Base-by-base conservation (phyloP, 2,329 filamentous ascomycete species). In the Pseudofabraea citricarpa region DNA sequence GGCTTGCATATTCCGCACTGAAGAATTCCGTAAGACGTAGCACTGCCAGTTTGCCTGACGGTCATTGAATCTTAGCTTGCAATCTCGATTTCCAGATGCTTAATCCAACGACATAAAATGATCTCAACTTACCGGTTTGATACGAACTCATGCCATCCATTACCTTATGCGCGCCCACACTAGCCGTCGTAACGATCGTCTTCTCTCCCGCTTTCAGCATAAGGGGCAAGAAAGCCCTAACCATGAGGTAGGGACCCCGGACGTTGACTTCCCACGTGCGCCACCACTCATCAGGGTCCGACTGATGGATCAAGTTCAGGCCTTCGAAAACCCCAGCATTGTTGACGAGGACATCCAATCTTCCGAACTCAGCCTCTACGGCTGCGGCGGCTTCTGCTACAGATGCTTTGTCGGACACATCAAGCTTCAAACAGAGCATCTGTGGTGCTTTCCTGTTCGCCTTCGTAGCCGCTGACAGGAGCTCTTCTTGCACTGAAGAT, bases 1-100 rank as follows among this genome's bases (percentile, higher is more conserved):
- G 36, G 32, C 62, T 52, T 2, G 50, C 59, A 50, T 75, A 71
- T 41, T 77, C 75, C 1, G 56, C 55, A 27, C 63, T 58, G 5
- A 75, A 51, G 47, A 69, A 73, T 52, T 79, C 71, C 9, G 67
- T 71, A 26, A 79, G 59, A 7, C 72, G 62, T 19, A 69, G 26
- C 20, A 75, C 49, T 3, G 73, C 75, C 23, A 76, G 59, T n/a
- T n/a, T n/a, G n/a, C n/a, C n/a, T n/a, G n/a, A n/a, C n/a, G n/a
- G n/a, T n/a, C n/a, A n/a, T n/a, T n/a, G n/a, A n/a, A n/a, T n/a
- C n/a, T n/a, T n/a, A 8, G 24, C 24, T 27, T 27, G 13, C 24
- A 27, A 27, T 8, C 24, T 27, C 24, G 8, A 27, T 27, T n/a
- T n/a, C n/a, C n/a, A n/a, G 24, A 27, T 8, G 8, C 24, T 27